A percentile compares a stretch with the other conserved stretches of the same genome.
phyloP scores from a whole-genome alignment of 768 basidiomycete genomes.

The Mycena alexandri region DNA sequence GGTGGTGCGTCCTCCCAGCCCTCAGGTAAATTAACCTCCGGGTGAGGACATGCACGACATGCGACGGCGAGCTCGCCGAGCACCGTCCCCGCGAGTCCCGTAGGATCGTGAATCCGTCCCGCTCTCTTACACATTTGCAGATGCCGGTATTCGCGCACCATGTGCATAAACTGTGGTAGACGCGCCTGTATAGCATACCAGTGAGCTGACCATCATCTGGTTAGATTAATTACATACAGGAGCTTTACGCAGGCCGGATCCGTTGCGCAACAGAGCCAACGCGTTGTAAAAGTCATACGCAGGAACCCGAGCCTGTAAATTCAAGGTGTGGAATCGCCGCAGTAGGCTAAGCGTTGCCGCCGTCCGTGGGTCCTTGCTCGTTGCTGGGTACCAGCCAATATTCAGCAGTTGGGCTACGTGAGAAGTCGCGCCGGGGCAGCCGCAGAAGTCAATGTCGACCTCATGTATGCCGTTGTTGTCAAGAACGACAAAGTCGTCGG shows the following conservation, averaged over 20 bases:
- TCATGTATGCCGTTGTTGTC: constrained; percentile 40
- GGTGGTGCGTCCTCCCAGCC: constrained; percentile 12
- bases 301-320: constrained; percentile 33
- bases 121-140: constrained; percentile 28
- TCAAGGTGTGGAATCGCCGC: constrained; percentile 37
- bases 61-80: constrained; percentile 16
- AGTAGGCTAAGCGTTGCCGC: constrained; percentile 39
- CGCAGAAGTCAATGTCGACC: constrained; percentile 37
- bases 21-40: constrained; percentile 28
- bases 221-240: constrained; percentile 18
- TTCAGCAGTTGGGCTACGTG: constrained; percentile 34
- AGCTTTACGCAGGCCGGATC: not conserved
- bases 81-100: constrained; percentile 6
- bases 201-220: too few species aligned
- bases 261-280: constrained; percentile 17
- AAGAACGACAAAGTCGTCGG: constrained; percentile 36
- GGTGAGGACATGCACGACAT: constrained; percentile 36
- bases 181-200: constrained; percentile 37
- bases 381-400: constrained; percentile 39
- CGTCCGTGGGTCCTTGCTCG: constrained; percentile 35
- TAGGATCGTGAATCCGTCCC: constrained; percentile 13
- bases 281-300: constrained; percentile 40
- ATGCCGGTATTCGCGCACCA: constrained; percentile 32
- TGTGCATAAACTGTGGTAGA: constrained; percentile 12
- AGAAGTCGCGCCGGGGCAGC: constrained; percentile 19